Base-by-base conservation (phyloP, 306 rosid species). In the Pterocarpus santalinus region DNA sequence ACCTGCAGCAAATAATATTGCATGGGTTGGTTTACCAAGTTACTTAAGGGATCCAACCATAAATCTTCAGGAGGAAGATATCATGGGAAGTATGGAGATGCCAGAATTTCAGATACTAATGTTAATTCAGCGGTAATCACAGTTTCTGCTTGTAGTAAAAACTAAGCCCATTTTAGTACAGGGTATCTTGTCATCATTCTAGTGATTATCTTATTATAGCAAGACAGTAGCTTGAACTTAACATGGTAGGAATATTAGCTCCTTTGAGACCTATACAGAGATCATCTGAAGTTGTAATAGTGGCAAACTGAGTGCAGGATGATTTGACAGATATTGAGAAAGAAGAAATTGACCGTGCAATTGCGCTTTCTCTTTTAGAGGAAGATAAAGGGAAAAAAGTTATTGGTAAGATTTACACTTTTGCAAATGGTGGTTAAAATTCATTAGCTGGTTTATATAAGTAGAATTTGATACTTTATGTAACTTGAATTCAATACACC, bases 11-110 rank as follows among this genome's bases (percentile, higher is more conserved):
- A 69, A 61, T 69, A 80, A 85, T 32, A 77, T 57, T 61, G 80
- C 78, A 69, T 96, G 99, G 92, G 91, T 84, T 93, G 98, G 99
- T 86, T 94, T 82, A 90, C 92, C 73, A 93, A 96, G 79, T 57
- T 96, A 84, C 82, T 96, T 35, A 96, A 88, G 85, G 99, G 99
- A 72, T 85, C 97, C 57, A 83, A 83, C 83, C 86, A 78, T 82
- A 90, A 81, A 77, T 79, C 64, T 83, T 89, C 90, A 8, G 78
- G 88, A 30, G 90, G 92, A 56, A 82, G 47, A 28, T 79, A 89
- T 77, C 84, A 75, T 15, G 93, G 84, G 81, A 89, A 68, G 71
- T 82, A 88, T 90, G 87, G 76, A 61, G 86, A 85, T 3, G 95
- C 87, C 65, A 77, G 81, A 81, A 34, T 69, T 65, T 92, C 91